These are phyloP conservation scores for Eucalyptus microcorys DNA, from an alignment of 345 rosid genomes.

Conservation along the genomic window DNA sequence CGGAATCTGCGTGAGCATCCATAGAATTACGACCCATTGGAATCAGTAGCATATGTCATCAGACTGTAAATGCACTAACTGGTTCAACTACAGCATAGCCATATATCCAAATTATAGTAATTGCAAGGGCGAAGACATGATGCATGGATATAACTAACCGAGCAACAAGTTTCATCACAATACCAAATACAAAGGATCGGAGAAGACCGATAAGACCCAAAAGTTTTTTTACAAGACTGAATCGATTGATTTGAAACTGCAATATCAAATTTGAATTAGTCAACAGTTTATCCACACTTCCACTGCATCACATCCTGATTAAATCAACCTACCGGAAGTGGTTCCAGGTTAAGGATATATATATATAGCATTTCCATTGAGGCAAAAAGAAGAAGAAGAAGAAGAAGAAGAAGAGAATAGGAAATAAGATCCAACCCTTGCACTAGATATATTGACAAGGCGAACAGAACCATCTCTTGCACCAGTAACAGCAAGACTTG, in stretches of 20 bases:
- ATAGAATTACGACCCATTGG: conserved; percentile 49
- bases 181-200: not conserved
- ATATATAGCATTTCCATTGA: not conserved
- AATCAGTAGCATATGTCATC: not conserved
- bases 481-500: conserved; percentile 69
- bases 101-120: not conserved
- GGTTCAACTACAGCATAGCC: not conserved
- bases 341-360: not conserved
- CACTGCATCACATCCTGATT: not conserved
- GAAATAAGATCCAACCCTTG: conserved; percentile 37
- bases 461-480: conserved; percentile 61
- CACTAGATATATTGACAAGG: conserved; percentile 64
- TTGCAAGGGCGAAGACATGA: not conserved
- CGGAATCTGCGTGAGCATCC: conserved; percentile 44
- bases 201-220: not conserved
- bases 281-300: not conserved
- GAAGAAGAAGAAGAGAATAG: not conserved
- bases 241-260: accelerated
- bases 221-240: not conserved
- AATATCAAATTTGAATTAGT: not conserved
- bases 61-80: not conserved
- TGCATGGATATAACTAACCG: not conserved
- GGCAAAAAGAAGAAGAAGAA: not conserved
- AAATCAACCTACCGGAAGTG: not conserved
- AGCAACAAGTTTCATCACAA: not conserved